Percentiles rank a stretch among this genome's conserved stretches.
Conservation (phyloP, 2,329 filamentous ascomycete genomes). For the Trichoderma citrinoviride region DNA sequence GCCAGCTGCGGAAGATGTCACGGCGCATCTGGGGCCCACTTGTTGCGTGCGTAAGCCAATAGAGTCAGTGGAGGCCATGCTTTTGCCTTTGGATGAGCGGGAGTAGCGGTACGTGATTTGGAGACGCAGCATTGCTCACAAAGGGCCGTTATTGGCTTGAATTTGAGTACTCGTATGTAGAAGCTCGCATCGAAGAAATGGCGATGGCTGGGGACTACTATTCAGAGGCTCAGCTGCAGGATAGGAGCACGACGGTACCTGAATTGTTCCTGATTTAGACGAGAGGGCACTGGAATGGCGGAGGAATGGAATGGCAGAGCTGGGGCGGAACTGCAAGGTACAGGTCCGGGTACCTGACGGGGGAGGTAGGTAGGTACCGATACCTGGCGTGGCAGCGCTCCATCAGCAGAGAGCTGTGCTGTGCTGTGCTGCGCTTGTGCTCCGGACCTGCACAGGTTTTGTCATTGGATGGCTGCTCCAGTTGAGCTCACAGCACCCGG, state of each 20-base stretch:
- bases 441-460: no score
- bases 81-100: background rate
- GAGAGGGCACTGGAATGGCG: background rate
- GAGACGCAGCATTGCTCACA: no score
- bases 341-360: background rate
- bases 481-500: no score
- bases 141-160: no score
- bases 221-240: no score
- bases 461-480: no score
- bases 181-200: no score
- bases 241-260: no score
- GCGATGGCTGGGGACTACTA: no score
- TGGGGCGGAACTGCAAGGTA: background rate
- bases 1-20: conserved; percentile 12
- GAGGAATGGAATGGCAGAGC: background rate
- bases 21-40: conserved; percentile 5
- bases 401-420: no score
- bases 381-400: background rate
- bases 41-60: background rate
- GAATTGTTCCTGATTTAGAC: background rate
- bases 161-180: no score
- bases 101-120: background rate
- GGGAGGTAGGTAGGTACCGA: background rate
- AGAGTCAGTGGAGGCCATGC: background rate
- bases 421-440: background rate